Conservation (phyloP, 2,329 filamentous ascomycete genomes). For the Pseudovirgaria hyperparasitica region DNA sequence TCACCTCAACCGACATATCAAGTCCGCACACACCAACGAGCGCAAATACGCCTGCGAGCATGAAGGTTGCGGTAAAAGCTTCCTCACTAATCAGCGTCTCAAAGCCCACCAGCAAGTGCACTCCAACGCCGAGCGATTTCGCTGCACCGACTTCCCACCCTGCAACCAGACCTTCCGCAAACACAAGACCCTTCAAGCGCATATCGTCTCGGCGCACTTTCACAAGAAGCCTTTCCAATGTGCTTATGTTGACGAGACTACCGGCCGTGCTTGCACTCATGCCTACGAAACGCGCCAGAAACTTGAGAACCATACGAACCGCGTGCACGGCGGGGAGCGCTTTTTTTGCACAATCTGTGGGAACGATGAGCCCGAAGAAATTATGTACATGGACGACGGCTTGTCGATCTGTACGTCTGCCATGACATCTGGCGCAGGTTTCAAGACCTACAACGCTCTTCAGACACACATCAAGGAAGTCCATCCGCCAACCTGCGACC, state of each 20-base stretch:
- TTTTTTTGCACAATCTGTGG: constrained; percentile 70
- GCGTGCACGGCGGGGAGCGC: constrained; percentile 54
- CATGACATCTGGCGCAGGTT: constrained; percentile 27
- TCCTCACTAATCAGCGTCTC: constrained; percentile 67
- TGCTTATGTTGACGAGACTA: constrained; percentile 40
- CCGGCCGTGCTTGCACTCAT: constrained; percentile 45
- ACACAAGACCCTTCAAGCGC: constrained; percentile 71
- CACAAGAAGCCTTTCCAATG: constrained; percentile 61
- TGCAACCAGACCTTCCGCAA: constrained; percentile 78
- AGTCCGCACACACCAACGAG: constrained; percentile 60
- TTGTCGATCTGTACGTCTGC: constrained; percentile 4
- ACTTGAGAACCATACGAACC: constrained; percentile 57
- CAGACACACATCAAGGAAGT: constrained; percentile 59
- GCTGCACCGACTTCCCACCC: constrained; percentile 55
- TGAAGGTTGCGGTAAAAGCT: constrained; percentile 63
- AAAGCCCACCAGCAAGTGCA: constrained; percentile 69
- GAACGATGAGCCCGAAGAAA: constrained; percentile 22
- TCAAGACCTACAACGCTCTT: constrained; percentile 59
- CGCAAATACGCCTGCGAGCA: constrained; percentile 60
- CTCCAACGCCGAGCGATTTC: constrained; percentile 60
- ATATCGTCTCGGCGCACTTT: constrained; percentile 66
- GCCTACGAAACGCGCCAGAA: constrained; percentile 63
- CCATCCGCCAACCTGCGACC: constrained; percentile 60
- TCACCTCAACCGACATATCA: constrained; percentile 74
- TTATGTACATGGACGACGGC: constrained; percentile 15